Conservation (phyloP, 768 basidiomycete genomes). For the Agrocybe pediades region DNA sequence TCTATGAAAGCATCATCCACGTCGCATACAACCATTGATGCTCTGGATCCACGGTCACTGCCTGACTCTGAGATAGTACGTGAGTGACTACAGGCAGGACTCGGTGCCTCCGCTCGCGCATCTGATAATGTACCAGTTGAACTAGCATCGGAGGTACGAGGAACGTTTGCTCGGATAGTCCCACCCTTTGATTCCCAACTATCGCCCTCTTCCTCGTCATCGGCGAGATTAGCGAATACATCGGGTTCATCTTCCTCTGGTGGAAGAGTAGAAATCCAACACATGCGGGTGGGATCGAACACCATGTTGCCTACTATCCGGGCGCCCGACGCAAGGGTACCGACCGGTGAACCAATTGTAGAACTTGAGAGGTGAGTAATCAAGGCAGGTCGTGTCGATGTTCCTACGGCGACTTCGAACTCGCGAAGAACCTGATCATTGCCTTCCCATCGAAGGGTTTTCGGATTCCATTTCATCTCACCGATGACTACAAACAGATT, state of each 20-base stretch:
- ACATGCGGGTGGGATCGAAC: constrained; percentile 93
- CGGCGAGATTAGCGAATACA: constrained; percentile 90
- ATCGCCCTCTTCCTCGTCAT: constrained; percentile 83
- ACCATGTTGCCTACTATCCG: constrained; percentile 98
- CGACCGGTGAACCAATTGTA: constrained; percentile 78
- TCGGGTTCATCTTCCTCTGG: constrained; percentile 94
- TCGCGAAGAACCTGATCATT: constrained; percentile 91
- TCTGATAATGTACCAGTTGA: constrained; percentile 30
- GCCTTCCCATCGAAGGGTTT: constrained; percentile 91
- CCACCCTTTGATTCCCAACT: constrained; percentile 74
- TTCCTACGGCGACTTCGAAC: constrained; percentile 82
- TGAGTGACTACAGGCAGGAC: constrained; percentile 63
- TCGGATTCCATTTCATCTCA: constrained; percentile 98
- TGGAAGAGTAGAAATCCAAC: constrained; percentile 86
- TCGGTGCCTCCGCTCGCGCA: constrained; percentile 42
- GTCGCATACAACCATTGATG: constrained; percentile 71
- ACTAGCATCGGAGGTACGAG: constrained; percentile 33
- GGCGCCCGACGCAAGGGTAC: constrained; percentile 74
- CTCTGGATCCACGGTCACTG: constrained; percentile 79
- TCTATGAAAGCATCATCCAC: constrained; percentile 75
- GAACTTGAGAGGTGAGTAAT: constrained; percentile 93
- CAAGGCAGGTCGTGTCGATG: constrained; percentile 89
- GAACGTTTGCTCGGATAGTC: constrained; percentile 72
- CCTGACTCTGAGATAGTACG: constrained; percentile 75
- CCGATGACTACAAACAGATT: constrained; percentile 68